Evolutionary conservation across 1,284 basidiomycete species (phyloP).

Genomic region (Ceratobasidium papillatum): DNA sequence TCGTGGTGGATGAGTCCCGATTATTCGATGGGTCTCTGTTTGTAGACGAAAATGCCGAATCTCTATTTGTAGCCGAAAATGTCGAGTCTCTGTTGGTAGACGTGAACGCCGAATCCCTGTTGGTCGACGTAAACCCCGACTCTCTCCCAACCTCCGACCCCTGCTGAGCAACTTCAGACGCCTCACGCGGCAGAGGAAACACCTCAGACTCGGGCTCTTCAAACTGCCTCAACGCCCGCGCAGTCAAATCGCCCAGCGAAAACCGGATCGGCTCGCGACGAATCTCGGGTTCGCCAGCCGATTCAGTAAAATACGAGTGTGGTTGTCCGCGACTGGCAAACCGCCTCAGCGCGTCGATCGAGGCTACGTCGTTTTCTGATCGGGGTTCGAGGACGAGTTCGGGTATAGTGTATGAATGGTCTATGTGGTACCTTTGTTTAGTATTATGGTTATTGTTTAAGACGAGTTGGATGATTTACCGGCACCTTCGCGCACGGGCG

Average conservation of each 20-base stretch:
- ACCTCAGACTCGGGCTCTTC: background rate
- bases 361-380: slow-evolving; percentile 12
- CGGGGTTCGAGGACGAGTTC: slow-evolving; percentile 23
- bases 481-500: slow-evolving; percentile 31
- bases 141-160: background rate
- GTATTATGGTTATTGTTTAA: background rate
- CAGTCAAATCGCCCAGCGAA: background rate
- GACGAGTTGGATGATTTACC: background rate
- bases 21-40: too few relatives aligned
- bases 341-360: slow-evolving; percentile 30
- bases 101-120: background rate
- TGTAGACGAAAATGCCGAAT: too few relatives aligned
- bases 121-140: background rate
- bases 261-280: slow-evolving; percentile 23
- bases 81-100: background rate
- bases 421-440: background rate
- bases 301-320: slow-evolving; percentile 21
- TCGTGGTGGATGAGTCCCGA: too few relatives aligned
- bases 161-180: background rate
- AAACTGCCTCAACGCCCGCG: background rate
- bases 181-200: background rate
- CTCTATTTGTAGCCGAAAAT: too few relatives aligned
- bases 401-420: slow-evolving; percentile 22
- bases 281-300: background rate
- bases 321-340: background rate